These are phyloP conservation scores for Aspergillus mulundensis DNA, from an alignment of 495 filamentous ascomycete species.

Conservation along the genomic window DNA sequence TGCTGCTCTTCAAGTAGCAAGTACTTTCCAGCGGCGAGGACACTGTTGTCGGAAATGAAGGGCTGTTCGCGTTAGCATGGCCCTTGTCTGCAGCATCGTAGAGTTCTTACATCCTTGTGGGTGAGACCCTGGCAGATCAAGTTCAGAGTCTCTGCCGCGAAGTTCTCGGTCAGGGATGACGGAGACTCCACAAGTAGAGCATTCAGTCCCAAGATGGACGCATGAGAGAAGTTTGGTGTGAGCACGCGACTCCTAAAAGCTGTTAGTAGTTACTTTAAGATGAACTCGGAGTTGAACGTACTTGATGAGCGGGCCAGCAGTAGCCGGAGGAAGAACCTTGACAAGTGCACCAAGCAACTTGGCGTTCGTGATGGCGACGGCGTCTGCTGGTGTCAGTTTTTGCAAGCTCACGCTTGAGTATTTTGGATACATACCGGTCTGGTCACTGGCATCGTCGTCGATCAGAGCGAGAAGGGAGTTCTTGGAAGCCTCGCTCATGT, in stretches of 20 bases:
- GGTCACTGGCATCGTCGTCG: slow-evolving; percentile 73
- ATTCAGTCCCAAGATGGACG: slow-evolving; percentile 79
- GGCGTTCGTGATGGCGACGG: slow-evolving; percentile 83
- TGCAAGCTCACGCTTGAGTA: not conserved
- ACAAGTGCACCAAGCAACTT: slow-evolving; percentile 83
- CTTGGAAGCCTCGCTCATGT: slow-evolving; percentile 89
- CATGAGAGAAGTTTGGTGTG: slow-evolving; percentile 60
- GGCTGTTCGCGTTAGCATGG: slow-evolving; percentile 44
- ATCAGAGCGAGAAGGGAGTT: slow-evolving; percentile 78
- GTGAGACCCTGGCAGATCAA: slow-evolving; percentile 77
- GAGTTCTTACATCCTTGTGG: slow-evolving; percentile 60
- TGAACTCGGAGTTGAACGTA: slow-evolving; percentile 24
- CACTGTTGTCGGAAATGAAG: slow-evolving; percentile 82
- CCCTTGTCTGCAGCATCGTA: not conserved
- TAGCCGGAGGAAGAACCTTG: slow-evolving; percentile 68
- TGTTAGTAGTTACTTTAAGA: slow-evolving; percentile 11
- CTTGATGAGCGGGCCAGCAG: slow-evolving; percentile 68
- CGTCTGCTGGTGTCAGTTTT: slow-evolving; percentile 33
- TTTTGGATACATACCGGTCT: slow-evolving; percentile 48
- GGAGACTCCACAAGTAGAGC: slow-evolving; percentile 79
- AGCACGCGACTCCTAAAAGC: slow-evolving; percentile 62
- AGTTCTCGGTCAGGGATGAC: slow-evolving; percentile 57
- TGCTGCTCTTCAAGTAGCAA: slow-evolving; percentile 59
- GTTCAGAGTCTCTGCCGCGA: slow-evolving; percentile 65
- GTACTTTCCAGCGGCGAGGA: slow-evolving; percentile 94